These are phyloP conservation scores for Lodderomyces theae DNA, from an alignment of 1,139 yeast species.

Conservation along the genomic window DNA sequence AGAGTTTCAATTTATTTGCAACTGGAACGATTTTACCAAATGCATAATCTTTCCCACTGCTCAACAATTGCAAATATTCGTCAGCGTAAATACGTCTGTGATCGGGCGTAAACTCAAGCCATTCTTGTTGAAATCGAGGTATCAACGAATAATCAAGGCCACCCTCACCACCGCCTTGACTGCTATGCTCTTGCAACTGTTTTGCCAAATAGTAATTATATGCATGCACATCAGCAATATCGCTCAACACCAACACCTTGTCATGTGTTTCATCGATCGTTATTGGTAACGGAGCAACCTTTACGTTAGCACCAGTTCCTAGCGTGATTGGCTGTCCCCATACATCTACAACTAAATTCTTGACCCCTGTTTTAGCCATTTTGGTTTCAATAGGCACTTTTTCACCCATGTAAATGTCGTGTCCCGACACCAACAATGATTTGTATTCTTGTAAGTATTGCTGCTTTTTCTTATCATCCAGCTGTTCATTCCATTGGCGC, in stretches of 20 bases:
- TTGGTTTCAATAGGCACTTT: slow-evolving; percentile 25
- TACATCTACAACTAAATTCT: slow-evolving; percentile 5
- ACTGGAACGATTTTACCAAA: slow-evolving; percentile 30
- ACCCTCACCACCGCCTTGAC: not conserved
- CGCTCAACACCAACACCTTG: slow-evolving; percentile 2
- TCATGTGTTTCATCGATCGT: slow-evolving; percentile 2
- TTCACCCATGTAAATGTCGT: slow-evolving; percentile 31
- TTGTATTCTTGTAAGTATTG: slow-evolving; percentile 26
- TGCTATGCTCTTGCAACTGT: not conserved
- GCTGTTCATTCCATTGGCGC: slow-evolving; percentile 22
- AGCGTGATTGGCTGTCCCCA: slow-evolving; percentile 6
- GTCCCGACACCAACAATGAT: slow-evolving; percentile 27
- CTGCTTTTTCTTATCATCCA: slow-evolving; percentile 27
- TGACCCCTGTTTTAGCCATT: not conserved
- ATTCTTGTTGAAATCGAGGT: slow-evolving; percentile 1
- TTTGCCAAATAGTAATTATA: slow-evolving; percentile 9
- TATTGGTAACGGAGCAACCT: slow-evolving; percentile 1
- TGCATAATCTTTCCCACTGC: slow-evolving; percentile 29
- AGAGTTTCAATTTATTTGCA: slow-evolving; percentile 12
- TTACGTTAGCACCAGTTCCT: not conserved
- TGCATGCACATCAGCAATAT: not conserved
- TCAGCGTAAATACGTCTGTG: slow-evolving; percentile 25
- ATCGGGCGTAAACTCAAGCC: slow-evolving; percentile 13
- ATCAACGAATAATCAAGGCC: slow-evolving; percentile 1
- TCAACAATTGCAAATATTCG: slow-evolving; percentile 28